Evolutionary conservation across 2,329 filamentous ascomycete species (phyloP), one percentile per base, ranked within the genome.

Genomic region (Rasamsonia emersonii): DNA sequence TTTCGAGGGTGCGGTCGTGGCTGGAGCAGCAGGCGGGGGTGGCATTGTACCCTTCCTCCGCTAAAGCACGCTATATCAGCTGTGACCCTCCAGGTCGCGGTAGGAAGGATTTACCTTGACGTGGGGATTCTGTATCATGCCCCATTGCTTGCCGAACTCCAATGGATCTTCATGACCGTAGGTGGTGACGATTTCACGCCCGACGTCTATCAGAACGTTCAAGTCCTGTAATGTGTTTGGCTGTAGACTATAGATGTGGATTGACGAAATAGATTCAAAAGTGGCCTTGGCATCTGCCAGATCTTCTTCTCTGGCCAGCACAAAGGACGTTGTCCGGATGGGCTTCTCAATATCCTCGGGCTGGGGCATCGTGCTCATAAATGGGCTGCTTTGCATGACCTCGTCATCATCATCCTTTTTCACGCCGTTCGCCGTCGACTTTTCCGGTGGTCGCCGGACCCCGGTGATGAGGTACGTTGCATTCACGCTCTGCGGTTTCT

Each of bases 391-490:
- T 36, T 68, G 73, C 69, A 81, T 78, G 39, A 59, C 39, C 21
- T 67, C 61, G 26, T 79, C 76, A 32, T 82, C 79, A n/a, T 65
- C 73, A 45, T 80, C 70, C 20, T 68, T 62, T 15, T 50, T 40
- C 15, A 15, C n/a, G 14, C 58, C 63, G 42, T 67, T 69, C 8
- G 55, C 45, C 16, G 45, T 36, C 15, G 49, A 25, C 7, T 44
- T 31, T 9, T 59, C 55, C 11, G 53, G 50, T 4, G 50, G 48
- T 32, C 59, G 67, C 48, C 75, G 81, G 14, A 66, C 73, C 23
- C 89, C 91, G 30, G 79, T 82, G 27, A 98, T 54, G 29, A 95
- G 66, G 59, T 95, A 98, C n/a, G 86, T 95, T 26, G 89, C 91
- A 61, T 93, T 76, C n/a, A 95, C 68, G 16, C 77, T 79, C 14